These are phyloP conservation scores for Didymella arachidicola DNA, from an alignment of 2,329 filamentous ascomycete genomes.

Conservation along the genomic window DNA sequence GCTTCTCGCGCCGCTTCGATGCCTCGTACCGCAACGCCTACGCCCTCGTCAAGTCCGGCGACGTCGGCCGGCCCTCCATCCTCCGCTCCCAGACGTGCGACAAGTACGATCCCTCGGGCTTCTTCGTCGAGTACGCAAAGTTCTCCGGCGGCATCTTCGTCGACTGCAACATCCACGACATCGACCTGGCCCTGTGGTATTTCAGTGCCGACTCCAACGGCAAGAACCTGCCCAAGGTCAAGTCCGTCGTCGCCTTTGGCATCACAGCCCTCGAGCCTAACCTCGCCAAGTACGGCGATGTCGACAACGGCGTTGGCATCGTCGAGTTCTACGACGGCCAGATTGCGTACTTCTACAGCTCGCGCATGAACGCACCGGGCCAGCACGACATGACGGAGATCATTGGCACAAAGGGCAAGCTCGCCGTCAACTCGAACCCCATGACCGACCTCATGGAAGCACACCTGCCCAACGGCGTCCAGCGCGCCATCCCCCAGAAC, in stretches of 20 bases:
- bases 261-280: constrained; percentile 67
- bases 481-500: constrained; percentile 66
- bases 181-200: constrained; percentile 71
- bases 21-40: constrained; percentile 69
- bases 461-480: constrained; percentile 62
- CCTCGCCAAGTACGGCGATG: constrained; percentile 64
- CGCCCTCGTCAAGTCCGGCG: constrained; percentile 59
- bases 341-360: constrained; percentile 70
- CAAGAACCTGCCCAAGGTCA: constrained; percentile 54
- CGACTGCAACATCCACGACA: constrained; percentile 75
- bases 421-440: constrained; percentile 68
- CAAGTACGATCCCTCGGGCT: constrained; percentile 68
- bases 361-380: constrained; percentile 72
- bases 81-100: constrained; percentile 73
- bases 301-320: constrained; percentile 69
- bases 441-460: constrained; percentile 63
- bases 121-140: constrained; percentile 72
- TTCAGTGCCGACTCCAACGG: constrained; percentile 50
- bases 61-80: constrained; percentile 67
- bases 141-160: constrained; percentile 74
- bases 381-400: constrained; percentile 73
- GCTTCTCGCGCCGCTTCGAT: constrained; percentile 73
- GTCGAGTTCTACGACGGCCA: constrained; percentile 71
- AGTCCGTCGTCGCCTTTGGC: constrained; percentile 64
- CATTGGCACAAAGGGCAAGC: constrained; percentile 70